phyloP scores from a whole-genome alignment of 805 yeast species.

The Hanseniaspora occidentalis region DNA sequence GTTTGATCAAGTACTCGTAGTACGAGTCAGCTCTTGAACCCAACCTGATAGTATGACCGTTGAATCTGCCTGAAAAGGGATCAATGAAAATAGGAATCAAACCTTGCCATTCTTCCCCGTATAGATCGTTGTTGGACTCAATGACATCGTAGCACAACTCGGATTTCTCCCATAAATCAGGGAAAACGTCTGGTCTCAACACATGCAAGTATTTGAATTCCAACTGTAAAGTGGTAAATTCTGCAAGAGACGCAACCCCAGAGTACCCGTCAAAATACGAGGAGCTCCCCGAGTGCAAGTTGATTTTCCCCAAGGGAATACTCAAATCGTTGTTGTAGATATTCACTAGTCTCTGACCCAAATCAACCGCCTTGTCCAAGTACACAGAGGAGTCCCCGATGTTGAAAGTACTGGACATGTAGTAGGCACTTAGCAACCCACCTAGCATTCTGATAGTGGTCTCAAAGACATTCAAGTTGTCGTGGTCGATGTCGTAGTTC shows the following conservation, averaged over 20 bases:
- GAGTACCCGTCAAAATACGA: slow-evolving; percentile 35
- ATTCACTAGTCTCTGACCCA: slow-evolving; percentile 61
- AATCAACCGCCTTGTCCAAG: slow-evolving; percentile 63
- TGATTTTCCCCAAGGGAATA: slow-evolving; percentile 68
- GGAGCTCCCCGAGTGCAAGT: slow-evolving; percentile 53
- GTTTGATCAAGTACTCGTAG: slow-evolving; percentile 79
- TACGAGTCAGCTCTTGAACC: slow-evolving; percentile 93
- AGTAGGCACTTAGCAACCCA: slow-evolving; percentile 75
- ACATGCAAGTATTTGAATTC: slow-evolving; percentile 75
- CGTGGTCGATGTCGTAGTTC: slow-evolving; percentile 51
- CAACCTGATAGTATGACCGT: slow-evolving; percentile 53
- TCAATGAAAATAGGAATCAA: slow-evolving; percentile 70
- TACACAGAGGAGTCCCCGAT: slow-evolving; percentile 36
- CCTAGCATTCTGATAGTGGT: slow-evolving; percentile 94
- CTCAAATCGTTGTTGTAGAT: slow-evolving; percentile 47
- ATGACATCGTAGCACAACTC: slow-evolving; percentile 63
- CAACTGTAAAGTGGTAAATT: slow-evolving; percentile 74
- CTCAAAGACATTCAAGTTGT: slow-evolving; percentile 73
- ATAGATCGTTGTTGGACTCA: slow-evolving; percentile 39
- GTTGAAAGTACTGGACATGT: slow-evolving; percentile 3
- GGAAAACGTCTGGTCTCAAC: slow-evolving; percentile 56
- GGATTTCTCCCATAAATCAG: slow-evolving; percentile 47
- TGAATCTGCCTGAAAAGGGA: slow-evolving; percentile 63
- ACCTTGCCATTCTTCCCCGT: slow-evolving; percentile 36
- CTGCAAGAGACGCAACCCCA: slow-evolving; percentile 85